phyloP scores from a whole-genome alignment of 2,329 filamentous ascomycete species.

The Eutypa lata region DNA sequence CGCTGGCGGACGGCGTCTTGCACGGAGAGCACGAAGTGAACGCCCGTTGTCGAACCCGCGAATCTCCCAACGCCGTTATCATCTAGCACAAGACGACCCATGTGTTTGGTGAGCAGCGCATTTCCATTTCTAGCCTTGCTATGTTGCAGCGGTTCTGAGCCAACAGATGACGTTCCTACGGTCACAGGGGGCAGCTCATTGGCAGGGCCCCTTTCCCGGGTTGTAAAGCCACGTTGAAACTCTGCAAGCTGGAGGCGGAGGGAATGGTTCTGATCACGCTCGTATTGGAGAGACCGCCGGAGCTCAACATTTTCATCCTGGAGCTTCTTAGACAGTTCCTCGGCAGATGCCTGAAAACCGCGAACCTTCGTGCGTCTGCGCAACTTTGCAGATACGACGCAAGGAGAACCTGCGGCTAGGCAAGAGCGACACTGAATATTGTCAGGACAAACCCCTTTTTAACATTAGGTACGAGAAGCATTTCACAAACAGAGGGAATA shows the following conservation, averaged over 20 bases:
- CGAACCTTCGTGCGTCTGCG: slow-evolving; percentile 4
- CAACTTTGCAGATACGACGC: slow-evolving; percentile 1
- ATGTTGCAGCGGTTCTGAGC: not conserved
- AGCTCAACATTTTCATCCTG: slow-evolving; percentile 3
- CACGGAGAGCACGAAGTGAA: slow-evolving; percentile 3
- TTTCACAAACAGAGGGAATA: not conserved
- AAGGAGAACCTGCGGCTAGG: not conserved
- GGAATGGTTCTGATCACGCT: not conserved
- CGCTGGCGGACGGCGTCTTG: not conserved
- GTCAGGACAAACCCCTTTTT: not conserved
- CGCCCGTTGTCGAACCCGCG: slow-evolving; percentile 4
- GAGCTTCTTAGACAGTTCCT: not conserved
- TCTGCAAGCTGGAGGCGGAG: not conserved
- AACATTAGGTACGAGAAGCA: not conserved
- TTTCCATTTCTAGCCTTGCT: not conserved
- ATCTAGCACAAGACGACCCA: slow-evolving; percentile 1
- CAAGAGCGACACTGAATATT: not conserved
- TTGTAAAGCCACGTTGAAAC: not conserved
- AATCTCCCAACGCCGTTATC: not conserved
- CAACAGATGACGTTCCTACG: not conserved
- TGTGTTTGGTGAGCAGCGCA: slow-evolving; percentile 1
- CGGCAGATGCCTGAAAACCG: not conserved
- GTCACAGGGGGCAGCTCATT: not conserved
- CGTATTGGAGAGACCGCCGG: not conserved
- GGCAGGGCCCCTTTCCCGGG: not conserved